phyloP scores from a whole-genome alignment of 257 asterid species.

The Coffea eugenioides region DNA sequence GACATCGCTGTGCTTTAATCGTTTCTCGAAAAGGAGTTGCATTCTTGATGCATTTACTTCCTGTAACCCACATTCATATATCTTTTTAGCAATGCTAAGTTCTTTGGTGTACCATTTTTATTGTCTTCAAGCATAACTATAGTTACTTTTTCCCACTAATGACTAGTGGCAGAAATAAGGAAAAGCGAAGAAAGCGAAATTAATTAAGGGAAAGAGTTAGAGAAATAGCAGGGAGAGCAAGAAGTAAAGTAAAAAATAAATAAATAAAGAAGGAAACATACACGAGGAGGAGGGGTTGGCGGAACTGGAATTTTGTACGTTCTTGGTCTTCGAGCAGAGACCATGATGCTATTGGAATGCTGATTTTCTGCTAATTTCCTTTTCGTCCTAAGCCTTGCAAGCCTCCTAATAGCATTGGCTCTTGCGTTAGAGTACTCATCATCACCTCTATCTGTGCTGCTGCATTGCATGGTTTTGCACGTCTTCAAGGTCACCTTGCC shows the following conservation, averaged over 20 bases:
- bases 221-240: too few relatives aligned
- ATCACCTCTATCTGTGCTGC: neutral
- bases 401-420: neutral
- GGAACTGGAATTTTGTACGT: neutral
- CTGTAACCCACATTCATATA: neutral
- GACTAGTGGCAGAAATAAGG: too few relatives aligned
- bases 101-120: too few relatives aligned
- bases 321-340: neutral
- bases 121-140: too few relatives aligned
- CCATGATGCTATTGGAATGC: neutral
- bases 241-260: too few relatives aligned
- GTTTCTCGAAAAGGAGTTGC: constrained; percentile 21
- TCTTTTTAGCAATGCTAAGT: too few relatives aligned
- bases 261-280: neutral
- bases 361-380: neutral
- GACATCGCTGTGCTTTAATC: constrained; percentile 18
- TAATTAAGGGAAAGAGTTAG: too few relatives aligned
- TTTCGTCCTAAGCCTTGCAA: constrained; percentile 10
- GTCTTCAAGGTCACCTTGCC: too few relatives aligned
- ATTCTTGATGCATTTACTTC: constrained; percentile 2
- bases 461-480: neutral
- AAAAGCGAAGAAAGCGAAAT: too few relatives aligned
- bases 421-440: neutral
- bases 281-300: constrained; percentile 10
- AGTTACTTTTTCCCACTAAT: too few relatives aligned